phyloP scores from a whole-genome alignment of 2,329 filamentous ascomycete species.

The Colletotrichum phormii region DNA sequence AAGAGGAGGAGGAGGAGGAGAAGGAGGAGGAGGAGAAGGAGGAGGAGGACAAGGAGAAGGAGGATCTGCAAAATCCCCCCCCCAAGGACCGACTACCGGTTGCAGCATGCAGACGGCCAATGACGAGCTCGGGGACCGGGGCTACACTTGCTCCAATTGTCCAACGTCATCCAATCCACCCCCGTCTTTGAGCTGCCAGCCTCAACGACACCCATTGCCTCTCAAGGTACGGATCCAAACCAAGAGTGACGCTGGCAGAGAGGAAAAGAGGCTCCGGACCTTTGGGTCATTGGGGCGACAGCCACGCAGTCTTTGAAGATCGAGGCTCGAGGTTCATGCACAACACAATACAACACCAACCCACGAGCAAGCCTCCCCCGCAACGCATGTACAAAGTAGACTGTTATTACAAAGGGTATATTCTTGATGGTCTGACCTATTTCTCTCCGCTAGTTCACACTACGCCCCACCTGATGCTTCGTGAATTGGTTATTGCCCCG shows the following conservation, averaged over 20 bases:
- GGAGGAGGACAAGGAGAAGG: not conserved
- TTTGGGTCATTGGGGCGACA: not conserved
- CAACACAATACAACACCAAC: not conserved
- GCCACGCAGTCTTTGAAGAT: not conserved
- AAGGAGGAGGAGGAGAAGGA: not conserved
- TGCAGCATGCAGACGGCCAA: constrained; percentile 26
- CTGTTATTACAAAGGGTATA: constrained; percentile 36
- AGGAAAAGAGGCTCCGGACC: not conserved
- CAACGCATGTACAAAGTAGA: not conserved
- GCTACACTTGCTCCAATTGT: constrained; percentile 16
- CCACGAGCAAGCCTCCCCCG: not conserved
- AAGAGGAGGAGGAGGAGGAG: not conserved
- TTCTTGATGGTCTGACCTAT: constrained; percentile 26
- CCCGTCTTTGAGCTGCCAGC: not conserved
- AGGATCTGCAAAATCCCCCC: constrained; percentile 1
- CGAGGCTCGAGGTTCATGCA: not conserved
- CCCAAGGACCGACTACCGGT: constrained; percentile 11
- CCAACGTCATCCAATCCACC: constrained; percentile 30
- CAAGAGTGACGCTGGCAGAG: too few species aligned
- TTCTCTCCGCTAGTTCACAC: constrained; percentile 10
- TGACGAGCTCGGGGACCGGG: constrained; percentile 5
- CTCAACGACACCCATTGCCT: constrained; percentile 1
- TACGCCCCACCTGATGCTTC: constrained; percentile 19
- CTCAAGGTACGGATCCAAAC: not conserved
- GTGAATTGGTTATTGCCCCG: constrained; percentile 13